phyloP scores from a whole-genome alignment of 2,329 filamentous ascomycete genomes.

The Paraphaeosphaeria minitans region DNA sequence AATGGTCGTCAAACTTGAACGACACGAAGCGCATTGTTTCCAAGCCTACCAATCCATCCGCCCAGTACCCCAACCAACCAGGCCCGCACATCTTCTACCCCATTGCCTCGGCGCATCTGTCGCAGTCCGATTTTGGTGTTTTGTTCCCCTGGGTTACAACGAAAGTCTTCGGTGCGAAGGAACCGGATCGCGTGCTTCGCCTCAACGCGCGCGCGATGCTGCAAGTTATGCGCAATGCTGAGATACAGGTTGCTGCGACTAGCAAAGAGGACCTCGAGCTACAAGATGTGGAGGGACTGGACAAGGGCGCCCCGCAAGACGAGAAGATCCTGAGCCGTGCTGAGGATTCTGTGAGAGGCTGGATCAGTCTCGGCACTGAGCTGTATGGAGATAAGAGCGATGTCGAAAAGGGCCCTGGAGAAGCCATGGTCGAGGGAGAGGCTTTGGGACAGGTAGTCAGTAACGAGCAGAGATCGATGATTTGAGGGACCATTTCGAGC shows the following conservation, averaged over 20 bases:
- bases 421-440: slow-evolving; percentile 44
- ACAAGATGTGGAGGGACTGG: slow-evolving; percentile 21
- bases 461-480: slow-evolving; percentile 17
- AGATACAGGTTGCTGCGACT: slow-evolving; percentile 49
- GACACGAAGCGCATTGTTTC: slow-evolving; percentile 70
- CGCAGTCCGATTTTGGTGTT: slow-evolving; percentile 81
- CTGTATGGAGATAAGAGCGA: slow-evolving; percentile 12
- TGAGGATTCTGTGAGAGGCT: slow-evolving; percentile 40
- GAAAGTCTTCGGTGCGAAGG: slow-evolving; percentile 60
- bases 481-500: neutral
- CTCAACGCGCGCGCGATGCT: slow-evolving; percentile 83
- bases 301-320: slow-evolving; percentile 30
- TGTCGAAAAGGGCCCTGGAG: slow-evolving; percentile 20
- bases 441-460: slow-evolving; percentile 40
- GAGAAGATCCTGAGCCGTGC: slow-evolving; percentile 37
- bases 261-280: slow-evolving; percentile 49
- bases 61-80: slow-evolving; percentile 42
- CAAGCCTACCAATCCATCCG: slow-evolving; percentile 57
- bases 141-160: slow-evolving; percentile 72
- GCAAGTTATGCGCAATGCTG: slow-evolving; percentile 64
- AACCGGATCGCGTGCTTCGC: slow-evolving; percentile 79
- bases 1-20: slow-evolving; percentile 75
- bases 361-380: slow-evolving; percentile 38
- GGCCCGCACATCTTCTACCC: slow-evolving; percentile 77
- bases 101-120: slow-evolving; percentile 74